phyloP scores from a whole-genome alignment of 192 early-diverging fungal genomes.

The Coemansia sp. region DNA sequence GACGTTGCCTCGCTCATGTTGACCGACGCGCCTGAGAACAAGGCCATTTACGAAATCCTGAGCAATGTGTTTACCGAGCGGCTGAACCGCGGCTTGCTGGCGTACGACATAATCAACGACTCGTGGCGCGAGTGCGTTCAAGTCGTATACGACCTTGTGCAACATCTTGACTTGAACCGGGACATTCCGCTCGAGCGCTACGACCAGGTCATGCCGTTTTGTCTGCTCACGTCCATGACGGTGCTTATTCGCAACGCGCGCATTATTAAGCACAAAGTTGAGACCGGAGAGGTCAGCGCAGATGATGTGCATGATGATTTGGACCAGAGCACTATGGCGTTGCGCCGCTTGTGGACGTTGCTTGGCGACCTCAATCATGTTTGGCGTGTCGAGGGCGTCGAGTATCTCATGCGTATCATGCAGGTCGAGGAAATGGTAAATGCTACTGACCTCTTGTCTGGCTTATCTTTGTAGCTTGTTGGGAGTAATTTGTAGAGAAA shows the following conservation, averaged over 20 bases:
- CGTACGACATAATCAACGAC: conserved; percentile 35
- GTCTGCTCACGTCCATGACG: conserved; percentile 35
- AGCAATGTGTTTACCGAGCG: conserved; percentile 21
- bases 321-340: background rate
- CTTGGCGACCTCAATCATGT: conserved; percentile 29
- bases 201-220: conserved; percentile 44
- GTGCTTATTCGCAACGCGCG: conserved; percentile 37
- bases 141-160: conserved; percentile 19
- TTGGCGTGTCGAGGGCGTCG: conserved; percentile 34
- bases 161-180: conserved; percentile 23
- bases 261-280: conserved; percentile 20
- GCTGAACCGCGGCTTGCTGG: conserved; percentile 33
- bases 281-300: background rate
- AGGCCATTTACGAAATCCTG: conserved; percentile 34
- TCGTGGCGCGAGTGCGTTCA: conserved; percentile 44
- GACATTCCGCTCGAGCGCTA: conserved; percentile 38
- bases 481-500: background rate
- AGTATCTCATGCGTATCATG: conserved; percentile 36
- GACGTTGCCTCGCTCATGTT: background rate
- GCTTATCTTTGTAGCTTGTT: conserved; percentile 13
- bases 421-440: conserved; percentile 46
- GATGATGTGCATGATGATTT: conserved; percentile 10
- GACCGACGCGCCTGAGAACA: conserved; percentile 20
- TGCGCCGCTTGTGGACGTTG: conserved; percentile 36
- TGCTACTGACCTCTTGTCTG: conserved; percentile 39